phyloP scores from a whole-genome alignment of 83 land plant genomes.

The Picea abies region DNA sequence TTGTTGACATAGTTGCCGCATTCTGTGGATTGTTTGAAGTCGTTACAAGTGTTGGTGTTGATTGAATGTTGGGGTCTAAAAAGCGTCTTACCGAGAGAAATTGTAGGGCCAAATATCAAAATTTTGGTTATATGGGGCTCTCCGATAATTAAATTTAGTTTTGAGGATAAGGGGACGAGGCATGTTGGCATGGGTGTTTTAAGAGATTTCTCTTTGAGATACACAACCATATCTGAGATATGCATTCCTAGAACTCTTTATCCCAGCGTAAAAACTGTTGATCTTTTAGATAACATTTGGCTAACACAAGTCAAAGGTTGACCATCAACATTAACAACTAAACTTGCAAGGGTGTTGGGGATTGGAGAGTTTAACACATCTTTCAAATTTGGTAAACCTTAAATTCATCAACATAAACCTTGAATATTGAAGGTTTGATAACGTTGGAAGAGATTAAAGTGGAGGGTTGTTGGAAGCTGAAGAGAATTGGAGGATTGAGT shows the following conservation, averaged over 20 bases:
- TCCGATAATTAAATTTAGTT: background rate
- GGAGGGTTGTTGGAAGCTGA: no score
- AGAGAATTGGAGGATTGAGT: no score
- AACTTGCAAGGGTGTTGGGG: background rate
- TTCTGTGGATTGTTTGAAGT: background rate
- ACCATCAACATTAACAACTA: background rate
- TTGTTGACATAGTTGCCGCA: background rate
- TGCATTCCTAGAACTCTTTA: background rate
- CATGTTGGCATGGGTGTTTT: background rate
- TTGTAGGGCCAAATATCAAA: background rate
- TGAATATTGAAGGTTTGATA: no score
- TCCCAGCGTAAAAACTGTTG: background rate
- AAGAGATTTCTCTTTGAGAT: background rate
- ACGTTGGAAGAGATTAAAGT: no score
- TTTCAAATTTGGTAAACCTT: no score
- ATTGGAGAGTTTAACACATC: background rate
- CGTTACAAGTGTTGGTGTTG: background rate
- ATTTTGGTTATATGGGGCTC: background rate
- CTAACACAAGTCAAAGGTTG: background rate
- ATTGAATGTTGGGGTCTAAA: background rate
- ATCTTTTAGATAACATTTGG: background rate
- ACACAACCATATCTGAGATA: background rate
- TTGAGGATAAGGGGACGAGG: background rate
- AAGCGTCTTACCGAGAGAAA: background rate
- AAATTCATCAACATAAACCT: no score